phyloP scores from a whole-genome alignment of 257 asterid genomes.

The Echites panduratus region DNA sequence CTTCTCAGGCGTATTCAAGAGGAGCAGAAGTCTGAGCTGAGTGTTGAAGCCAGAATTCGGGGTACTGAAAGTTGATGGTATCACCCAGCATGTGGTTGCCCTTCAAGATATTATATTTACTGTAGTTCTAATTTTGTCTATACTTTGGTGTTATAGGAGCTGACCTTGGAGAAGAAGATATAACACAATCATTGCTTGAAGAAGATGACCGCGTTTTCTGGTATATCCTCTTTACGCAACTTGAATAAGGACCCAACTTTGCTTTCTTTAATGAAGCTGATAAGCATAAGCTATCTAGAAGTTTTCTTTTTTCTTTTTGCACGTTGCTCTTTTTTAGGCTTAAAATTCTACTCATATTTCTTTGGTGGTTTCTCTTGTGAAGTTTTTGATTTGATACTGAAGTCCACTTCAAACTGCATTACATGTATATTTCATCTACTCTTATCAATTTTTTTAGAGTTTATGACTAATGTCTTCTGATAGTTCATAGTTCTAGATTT shows the following conservation, averaged over 20 bases:
- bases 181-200: constrained; percentile 38
- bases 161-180: constrained; percentile 46
- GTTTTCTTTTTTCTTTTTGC: not conserved
- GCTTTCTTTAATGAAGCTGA: not conserved
- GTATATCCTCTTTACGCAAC: constrained; percentile 30
- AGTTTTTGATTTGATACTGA: constrained; percentile 1
- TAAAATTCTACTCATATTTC: not conserved
- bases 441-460: not conserved
- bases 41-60: constrained; percentile 41
- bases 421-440: not conserved
- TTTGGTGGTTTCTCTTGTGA: not conserved
- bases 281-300: constrained; percentile 1
- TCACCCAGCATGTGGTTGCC: constrained; percentile 6
- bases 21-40: constrained; percentile 57
- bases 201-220: constrained; percentile 64
- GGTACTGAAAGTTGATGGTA: constrained; percentile 33
- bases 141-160: constrained; percentile 37
- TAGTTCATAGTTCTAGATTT: not conserved
- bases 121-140: not conserved
- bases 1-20: constrained; percentile 50
- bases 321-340: not conserved
- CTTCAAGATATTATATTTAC: constrained; percentile 13
- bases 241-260: not conserved
- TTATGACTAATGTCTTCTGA: not conserved
- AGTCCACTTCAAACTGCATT: not conserved